These are phyloP conservation scores for Alloteropsis semialata DNA, from an alignment of 176 grass and related monocot genomes.

Conservation along the genomic window DNA sequence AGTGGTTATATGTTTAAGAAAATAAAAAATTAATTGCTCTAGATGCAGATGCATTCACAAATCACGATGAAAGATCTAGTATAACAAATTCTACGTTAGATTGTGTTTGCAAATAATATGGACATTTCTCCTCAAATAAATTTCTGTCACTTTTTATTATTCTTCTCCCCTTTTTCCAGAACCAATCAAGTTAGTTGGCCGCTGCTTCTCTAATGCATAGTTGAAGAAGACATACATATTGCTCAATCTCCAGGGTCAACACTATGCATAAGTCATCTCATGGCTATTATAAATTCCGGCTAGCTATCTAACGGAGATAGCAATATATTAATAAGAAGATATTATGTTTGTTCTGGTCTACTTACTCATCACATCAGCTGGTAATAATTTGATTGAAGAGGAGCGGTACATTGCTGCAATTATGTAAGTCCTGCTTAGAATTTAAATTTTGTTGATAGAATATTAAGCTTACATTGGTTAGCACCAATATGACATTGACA, in stretches of 20 bases:
- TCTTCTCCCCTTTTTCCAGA: too few species aligned
- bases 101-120: too few species aligned
- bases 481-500: background rate
- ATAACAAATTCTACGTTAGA: too few species aligned
- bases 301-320: background rate
- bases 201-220: too few species aligned
- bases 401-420: background rate
- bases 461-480: background rate
- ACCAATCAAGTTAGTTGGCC: too few species aligned
- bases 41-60: too few species aligned
- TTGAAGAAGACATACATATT: background rate
- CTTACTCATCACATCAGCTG: background rate
- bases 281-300: background rate
- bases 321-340: background rate
- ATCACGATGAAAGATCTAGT: too few species aligned
- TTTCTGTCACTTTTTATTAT: too few species aligned
- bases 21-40: too few species aligned
- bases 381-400: background rate
- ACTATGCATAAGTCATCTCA: background rate
- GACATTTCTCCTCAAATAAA: too few species aligned
- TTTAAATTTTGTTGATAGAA: background rate
- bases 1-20: too few species aligned
- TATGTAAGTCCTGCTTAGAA: background rate
- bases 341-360: background rate
- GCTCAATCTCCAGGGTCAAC: background rate